These are phyloP conservation scores for Irpex lacteus DNA, from an alignment of 1,284 basidiomycete genomes.

Conservation along the genomic window DNA sequence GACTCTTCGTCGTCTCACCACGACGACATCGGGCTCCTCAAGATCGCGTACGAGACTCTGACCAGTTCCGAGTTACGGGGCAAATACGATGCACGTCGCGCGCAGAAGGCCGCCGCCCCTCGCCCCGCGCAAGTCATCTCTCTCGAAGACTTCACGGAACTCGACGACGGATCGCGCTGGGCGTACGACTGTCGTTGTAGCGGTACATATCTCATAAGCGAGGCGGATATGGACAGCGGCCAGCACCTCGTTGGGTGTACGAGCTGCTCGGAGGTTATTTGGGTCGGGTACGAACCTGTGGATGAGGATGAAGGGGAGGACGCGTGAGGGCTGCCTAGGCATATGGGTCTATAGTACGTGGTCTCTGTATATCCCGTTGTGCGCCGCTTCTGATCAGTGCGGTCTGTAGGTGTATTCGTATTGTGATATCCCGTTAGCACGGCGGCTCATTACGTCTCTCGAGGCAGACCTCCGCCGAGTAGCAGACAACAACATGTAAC, in stretches of 20 bases:
- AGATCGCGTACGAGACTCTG: slow-evolving; percentile 59
- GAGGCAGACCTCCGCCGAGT: too few relatives aligned
- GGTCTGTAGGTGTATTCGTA: too few relatives aligned
- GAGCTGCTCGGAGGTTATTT: slow-evolving; percentile 74
- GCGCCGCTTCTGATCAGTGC: too few relatives aligned
- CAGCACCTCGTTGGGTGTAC: slow-evolving; percentile 66
- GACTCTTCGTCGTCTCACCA: not conserved
- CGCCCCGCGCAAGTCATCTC: slow-evolving; percentile 77
- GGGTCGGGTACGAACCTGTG: slow-evolving; percentile 70
- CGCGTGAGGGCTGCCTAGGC: not conserved
- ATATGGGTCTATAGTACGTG: too few relatives aligned
- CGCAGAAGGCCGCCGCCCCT: slow-evolving; percentile 31
- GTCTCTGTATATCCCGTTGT: too few relatives aligned
- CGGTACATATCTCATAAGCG: slow-evolving; percentile 54
- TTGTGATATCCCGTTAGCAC: too few relatives aligned
- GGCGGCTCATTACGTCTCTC: too few relatives aligned
- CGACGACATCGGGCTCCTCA: slow-evolving; percentile 53
- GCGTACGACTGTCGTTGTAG: slow-evolving; percentile 67
- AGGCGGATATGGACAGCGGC: slow-evolving; percentile 59
- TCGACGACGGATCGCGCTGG: slow-evolving; percentile 41
- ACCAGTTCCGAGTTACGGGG: slow-evolving; percentile 43
- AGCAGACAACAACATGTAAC: too few relatives aligned
- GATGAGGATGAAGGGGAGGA: slow-evolving; percentile 29
- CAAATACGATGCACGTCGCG: slow-evolving; percentile 43
- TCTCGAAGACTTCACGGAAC: slow-evolving; percentile 62